A percentile compares a stretch with the other conserved stretches of the same genome.
These are phyloP conservation scores for Physcomitrium patens DNA, from an alignment of 225 moss, liverwort and hornwort species.

Conservation along the genomic window DNA sequence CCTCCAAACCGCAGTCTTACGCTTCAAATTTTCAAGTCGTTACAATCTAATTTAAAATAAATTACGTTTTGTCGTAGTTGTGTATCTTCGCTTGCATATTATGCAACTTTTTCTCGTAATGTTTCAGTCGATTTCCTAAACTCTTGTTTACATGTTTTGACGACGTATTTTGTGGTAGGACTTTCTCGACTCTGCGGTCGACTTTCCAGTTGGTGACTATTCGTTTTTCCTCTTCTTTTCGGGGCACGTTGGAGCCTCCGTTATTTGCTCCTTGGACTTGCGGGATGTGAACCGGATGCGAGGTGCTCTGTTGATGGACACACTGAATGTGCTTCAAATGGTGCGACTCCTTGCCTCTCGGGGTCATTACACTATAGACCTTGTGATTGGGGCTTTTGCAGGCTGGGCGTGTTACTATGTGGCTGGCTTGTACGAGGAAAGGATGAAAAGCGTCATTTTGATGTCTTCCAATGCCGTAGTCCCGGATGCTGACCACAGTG, in stretches of 20 bases:
- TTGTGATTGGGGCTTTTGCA: conserved; percentile 36
- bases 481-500: not conserved
- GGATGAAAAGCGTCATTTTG: conserved; percentile 19
- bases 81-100: not conserved
- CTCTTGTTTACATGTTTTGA: no score
- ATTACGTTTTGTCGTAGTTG: not conserved
- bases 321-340: conserved; percentile 46
- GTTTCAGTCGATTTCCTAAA: no score
- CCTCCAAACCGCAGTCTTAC: not conserved
- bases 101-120: no score
- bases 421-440: conserved; percentile 47
- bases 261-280: conserved; percentile 49
- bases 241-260: conserved; percentile 52
- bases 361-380: conserved; percentile 65
- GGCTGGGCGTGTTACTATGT: conserved; percentile 51
- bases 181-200: conserved; percentile 48
- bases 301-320: conserved; percentile 23
- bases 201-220: conserved; percentile 43
- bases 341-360: conserved; percentile 48
- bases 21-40: no score
- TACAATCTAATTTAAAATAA: no score
- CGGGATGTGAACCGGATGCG: conserved; percentile 13
- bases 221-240: conserved; percentile 71
- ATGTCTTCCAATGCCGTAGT: not conserved
- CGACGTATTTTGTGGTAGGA: conserved; percentile 14